Conservation (phyloP, 352 stramenopile genomes). For the Hyaloperonospora arabidopsidis region DNA sequence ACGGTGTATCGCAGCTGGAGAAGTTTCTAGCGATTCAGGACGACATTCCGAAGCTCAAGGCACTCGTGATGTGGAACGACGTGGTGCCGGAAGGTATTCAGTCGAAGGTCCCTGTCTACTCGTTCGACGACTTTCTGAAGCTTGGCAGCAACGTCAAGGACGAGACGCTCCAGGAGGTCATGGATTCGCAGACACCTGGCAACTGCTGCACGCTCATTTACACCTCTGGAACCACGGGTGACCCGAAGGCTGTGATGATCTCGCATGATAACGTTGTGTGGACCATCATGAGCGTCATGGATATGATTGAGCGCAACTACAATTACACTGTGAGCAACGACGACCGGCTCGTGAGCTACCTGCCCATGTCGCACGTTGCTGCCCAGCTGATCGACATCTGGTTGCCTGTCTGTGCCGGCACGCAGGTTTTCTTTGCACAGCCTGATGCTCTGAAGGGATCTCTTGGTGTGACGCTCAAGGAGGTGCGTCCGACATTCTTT, state of each 20-base stretch:
- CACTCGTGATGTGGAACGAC: slow-evolving; percentile 91
- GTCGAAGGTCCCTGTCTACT: slow-evolving; percentile 60
- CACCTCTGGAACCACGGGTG: slow-evolving; percentile 91
- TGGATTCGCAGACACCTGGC: slow-evolving; percentile 71
- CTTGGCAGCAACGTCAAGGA: slow-evolving; percentile 61
- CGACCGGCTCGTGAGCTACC: slow-evolving; percentile 79
- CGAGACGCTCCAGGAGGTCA: slow-evolving; percentile 57
- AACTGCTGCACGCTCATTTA: slow-evolving; percentile 91
- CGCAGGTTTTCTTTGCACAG: slow-evolving; percentile 83
- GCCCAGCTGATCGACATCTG: slow-evolving; percentile 86
- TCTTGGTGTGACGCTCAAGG: slow-evolving; percentile 76
- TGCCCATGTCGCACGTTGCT: slow-evolving; percentile 87
- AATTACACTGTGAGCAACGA: slow-evolving; percentile 47
- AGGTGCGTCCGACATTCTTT: slow-evolving; percentile 85
- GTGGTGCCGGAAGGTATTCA: slow-evolving; percentile 62
- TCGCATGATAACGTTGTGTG: slow-evolving; percentile 92
- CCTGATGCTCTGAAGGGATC: slow-evolving; percentile 88
- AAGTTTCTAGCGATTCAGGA: slow-evolving; percentile 89
- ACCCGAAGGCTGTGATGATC: slow-evolving; percentile 95
- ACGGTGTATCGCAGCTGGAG: slow-evolving; percentile 88
- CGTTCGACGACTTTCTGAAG: slow-evolving; percentile 73
- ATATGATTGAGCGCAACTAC: slow-evolving; percentile 55
- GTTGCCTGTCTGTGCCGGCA: slow-evolving; percentile 51
- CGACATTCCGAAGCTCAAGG: slow-evolving; percentile 87
- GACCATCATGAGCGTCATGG: slow-evolving; percentile 61